These are phyloP conservation scores for Curvularia lunata DNA, from an alignment of 2,329 filamentous ascomycete genomes.

Conservation along the genomic window DNA sequence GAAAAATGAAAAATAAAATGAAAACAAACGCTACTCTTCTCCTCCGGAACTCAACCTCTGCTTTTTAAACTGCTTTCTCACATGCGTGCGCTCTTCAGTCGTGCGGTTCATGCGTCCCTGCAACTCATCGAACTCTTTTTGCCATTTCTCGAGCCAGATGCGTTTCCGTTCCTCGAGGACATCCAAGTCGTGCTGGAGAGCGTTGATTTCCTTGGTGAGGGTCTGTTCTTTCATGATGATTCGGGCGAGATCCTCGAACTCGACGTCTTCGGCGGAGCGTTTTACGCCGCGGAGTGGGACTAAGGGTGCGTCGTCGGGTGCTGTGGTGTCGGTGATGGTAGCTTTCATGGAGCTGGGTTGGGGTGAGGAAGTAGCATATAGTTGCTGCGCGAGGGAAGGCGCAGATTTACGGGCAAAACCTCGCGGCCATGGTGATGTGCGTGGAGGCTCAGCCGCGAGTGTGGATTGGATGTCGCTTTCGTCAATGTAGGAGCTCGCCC, in stretches of 20 bases:
- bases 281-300: constrained; percentile 3
- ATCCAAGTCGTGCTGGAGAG: constrained; percentile 14
- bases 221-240: constrained; percentile 10
- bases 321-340: not conserved
- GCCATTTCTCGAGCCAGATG: constrained; percentile 13
- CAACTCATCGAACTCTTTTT: constrained; percentile 1
- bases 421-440: not conserved
- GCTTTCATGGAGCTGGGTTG: not conserved
- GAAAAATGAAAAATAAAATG: not conserved
- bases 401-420: constrained; percentile 4
- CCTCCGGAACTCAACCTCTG: constrained; percentile 4
- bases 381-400: not conserved
- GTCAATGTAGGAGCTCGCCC: constrained; percentile 6
- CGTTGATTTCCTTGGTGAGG: constrained; percentile 16
- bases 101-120: constrained; percentile 1
- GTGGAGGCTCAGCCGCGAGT: constrained; percentile 2
- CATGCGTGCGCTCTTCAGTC: constrained; percentile 2
- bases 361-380: not conserved
- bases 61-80: constrained; percentile 19
- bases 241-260: constrained; percentile 13
- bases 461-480: constrained; percentile 7
- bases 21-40: not conserved
- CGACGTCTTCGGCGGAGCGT: constrained; percentile 19
- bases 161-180: constrained; percentile 6
- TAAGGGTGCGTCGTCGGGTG: not conserved